These are phyloP conservation scores for Ceratocystis cacaofunesta DNA, from an alignment of 2,329 filamentous ascomycete species.

Conservation along the genomic window DNA sequence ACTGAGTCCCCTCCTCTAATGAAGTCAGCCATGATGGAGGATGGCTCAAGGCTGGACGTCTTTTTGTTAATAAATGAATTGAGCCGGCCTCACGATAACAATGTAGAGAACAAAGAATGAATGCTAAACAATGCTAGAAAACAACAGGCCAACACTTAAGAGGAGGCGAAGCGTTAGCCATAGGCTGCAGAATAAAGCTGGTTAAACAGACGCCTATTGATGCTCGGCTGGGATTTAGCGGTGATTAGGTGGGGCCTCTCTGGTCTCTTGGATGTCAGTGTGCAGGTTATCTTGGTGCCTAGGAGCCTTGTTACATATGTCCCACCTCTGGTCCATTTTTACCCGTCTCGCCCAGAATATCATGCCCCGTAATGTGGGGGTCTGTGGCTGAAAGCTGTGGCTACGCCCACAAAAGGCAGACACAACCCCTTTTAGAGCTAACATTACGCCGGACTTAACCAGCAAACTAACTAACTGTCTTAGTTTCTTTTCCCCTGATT, in stretches of 20 bases:
- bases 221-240: background rate
- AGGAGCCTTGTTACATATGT: background rate
- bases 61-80: background rate
- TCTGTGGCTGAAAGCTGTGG: background rate
- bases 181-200: constrained; percentile 3
- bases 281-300: constrained; percentile 4
- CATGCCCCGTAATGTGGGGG: background rate
- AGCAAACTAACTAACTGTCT: background rate
- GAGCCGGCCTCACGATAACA: background rate
- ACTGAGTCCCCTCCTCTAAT: constrained; percentile 10
- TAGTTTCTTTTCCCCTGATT: background rate
- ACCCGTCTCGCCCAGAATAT: background rate
- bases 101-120: background rate
- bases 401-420: background rate
- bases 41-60: background rate
- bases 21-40: constrained; percentile 9
- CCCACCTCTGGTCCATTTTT: background rate
- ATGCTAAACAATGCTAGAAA: background rate
- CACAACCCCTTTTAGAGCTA: too few relatives aligned
- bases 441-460: background rate
- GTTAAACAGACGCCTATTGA: background rate
- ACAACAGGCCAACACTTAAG: background rate
- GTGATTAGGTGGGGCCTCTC: background rate
- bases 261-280: background rate
- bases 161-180: background rate